Evolutionary conservation across 441 rosid genomes (phyloP).

Genomic region (Populus hybrid): DNA sequence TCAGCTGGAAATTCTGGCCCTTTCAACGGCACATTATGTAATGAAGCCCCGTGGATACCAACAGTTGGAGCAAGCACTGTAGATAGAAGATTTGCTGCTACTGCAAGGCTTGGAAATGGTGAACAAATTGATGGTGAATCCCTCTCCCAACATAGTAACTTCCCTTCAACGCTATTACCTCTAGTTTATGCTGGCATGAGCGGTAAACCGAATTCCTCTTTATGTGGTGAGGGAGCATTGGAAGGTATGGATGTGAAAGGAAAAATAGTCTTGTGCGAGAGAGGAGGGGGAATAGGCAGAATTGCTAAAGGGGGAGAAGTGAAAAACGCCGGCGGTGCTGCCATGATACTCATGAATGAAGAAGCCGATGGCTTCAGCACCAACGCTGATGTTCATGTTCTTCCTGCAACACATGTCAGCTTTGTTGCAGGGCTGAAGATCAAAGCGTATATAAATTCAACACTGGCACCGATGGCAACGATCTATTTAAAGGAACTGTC

Average conservation of each 20-base stretch:
- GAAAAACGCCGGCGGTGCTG: conserved; percentile 38
- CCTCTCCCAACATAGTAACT: conserved; percentile 29
- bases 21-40: conserved; percentile 24
- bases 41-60: conserved; percentile 57
- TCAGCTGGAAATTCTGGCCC: conserved; percentile 48
- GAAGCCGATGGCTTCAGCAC: conserved; percentile 21
- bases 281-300: conserved; percentile 34
- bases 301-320: conserved; percentile 30
- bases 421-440: conserved; percentile 35
- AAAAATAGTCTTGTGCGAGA: conserved; percentile 30
- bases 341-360: conserved; percentile 45
- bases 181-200: conserved; percentile 36
- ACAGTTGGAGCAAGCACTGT: conserved; percentile 53
- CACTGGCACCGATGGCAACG: conserved; percentile 25
- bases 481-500: conserved; percentile 42
- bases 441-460: conserved; percentile 43
- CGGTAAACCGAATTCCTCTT: conserved; percentile 26
- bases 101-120: conserved; percentile 41
- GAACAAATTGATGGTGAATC: conserved; percentile 37
- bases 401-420: conserved; percentile 49
- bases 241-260: conserved; percentile 29
- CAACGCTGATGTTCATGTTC: conserved; percentile 36
- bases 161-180: conserved; percentile 27
- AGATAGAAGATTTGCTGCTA: conserved; percentile 34
- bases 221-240: conserved; percentile 35